Conservation (phyloP, 768 basidiomycete genomes). For the Pilatotrama ljubarskyi region DNA sequence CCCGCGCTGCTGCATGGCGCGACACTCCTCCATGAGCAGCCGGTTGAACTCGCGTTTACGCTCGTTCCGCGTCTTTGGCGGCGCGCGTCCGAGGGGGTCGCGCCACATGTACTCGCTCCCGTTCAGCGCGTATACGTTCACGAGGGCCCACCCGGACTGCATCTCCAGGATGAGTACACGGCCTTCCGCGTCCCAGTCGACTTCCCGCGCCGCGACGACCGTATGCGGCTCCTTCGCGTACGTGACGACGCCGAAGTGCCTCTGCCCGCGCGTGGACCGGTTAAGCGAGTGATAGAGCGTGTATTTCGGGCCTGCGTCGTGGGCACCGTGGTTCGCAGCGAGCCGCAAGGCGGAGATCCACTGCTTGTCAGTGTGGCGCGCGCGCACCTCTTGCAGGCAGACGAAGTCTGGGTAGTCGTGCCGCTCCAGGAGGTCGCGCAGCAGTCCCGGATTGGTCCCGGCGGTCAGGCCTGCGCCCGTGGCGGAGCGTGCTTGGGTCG, state of each 20-base stretch:
- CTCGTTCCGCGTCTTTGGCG: conserved; percentile 28
- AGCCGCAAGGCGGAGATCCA: conserved; percentile 24
- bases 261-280: conserved; percentile 23
- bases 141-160: conserved; percentile 27
- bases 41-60: conserved; percentile 31
- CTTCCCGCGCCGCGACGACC: conserved; percentile 23
- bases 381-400: conserved; percentile 29
- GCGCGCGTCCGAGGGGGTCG: conserved; percentile 17
- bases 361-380: conserved; percentile 25
- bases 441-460: conserved; percentile 19
- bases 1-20: conserved; percentile 23
- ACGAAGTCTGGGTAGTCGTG: conserved; percentile 27
- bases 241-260: conserved; percentile 28
- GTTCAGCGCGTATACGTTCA: conserved; percentile 31
- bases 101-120: conserved; percentile 31
- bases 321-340: conserved; percentile 20
- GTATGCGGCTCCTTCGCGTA: conserved; percentile 19
- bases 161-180: conserved; percentile 28
- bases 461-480: neutral
- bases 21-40: conserved; percentile 25
- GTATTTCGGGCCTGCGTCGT: conserved; percentile 21
- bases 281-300: conserved; percentile 24
- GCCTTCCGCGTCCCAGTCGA: conserved; percentile 29
- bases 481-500: conserved; percentile 19
- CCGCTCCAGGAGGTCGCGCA: conserved; percentile 22